These are phyloP conservation scores for Xanthoconium stramineum DNA, from an alignment of 768 basidiomycete genomes.

Conservation along the genomic window DNA sequence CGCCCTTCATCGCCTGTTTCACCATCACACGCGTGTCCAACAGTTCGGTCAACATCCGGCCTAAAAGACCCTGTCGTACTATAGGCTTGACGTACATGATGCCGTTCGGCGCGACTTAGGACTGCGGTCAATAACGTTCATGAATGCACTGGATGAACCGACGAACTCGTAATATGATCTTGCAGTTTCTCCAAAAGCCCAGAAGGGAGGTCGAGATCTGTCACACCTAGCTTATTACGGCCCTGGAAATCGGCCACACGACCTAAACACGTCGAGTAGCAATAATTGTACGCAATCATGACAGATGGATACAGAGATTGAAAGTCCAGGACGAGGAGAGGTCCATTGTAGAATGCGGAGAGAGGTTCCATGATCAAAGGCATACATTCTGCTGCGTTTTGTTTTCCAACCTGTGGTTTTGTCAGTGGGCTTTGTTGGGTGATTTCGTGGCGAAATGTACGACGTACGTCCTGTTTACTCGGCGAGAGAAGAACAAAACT, in stretches of 20 bases:
- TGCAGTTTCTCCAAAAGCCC: slow-evolving; percentile 68
- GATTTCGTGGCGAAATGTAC: not conserved
- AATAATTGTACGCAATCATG: slow-evolving; percentile 99
- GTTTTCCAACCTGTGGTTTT: slow-evolving; percentile 74
- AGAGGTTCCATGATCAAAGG: slow-evolving; percentile 94
- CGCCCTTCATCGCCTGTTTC: slow-evolving; percentile 91
- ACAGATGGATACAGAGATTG: slow-evolving; percentile 95
- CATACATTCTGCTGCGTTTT: slow-evolving; percentile 96
- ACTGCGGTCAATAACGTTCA: not conserved
- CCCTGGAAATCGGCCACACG: slow-evolving; percentile 85
- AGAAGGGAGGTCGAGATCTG: slow-evolving; percentile 62
- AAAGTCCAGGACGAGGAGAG: slow-evolving; percentile 92
- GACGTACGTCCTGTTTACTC: slow-evolving; percentile 72
- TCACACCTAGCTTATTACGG: slow-evolving; percentile 82
- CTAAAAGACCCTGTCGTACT: slow-evolving; percentile 81
- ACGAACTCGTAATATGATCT: slow-evolving; percentile 73
- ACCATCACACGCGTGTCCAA: slow-evolving; percentile 97
- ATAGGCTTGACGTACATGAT: slow-evolving; percentile 87
- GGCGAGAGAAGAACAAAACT: slow-evolving; percentile 89
- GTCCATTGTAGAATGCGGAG: slow-evolving; percentile 90
- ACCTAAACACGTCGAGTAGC: slow-evolving; percentile 95
- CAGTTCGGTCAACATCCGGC: slow-evolving; percentile 89
- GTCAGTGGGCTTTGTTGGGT: not conserved
- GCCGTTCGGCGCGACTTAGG: slow-evolving; percentile 88
- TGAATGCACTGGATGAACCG: not conserved